These are phyloP conservation scores for Grosmannia penicillata DNA, from an alignment of 2,329 filamentous ascomycete genomes.

Conservation along the genomic window DNA sequence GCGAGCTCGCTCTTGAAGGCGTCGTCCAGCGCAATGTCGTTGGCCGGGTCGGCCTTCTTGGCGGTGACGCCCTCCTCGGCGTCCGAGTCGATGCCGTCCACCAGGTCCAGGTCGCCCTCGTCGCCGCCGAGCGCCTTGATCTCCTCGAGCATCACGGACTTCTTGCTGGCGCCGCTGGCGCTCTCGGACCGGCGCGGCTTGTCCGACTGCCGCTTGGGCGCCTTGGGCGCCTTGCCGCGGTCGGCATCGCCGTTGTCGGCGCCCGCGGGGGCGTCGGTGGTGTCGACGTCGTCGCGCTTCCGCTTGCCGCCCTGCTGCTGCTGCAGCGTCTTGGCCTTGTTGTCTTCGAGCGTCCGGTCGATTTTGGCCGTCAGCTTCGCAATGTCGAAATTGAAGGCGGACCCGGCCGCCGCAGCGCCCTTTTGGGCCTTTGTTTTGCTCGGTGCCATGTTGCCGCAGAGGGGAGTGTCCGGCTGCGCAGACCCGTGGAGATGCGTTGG, in stretches of 20 bases:
- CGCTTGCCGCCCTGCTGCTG: conserved; percentile 11
- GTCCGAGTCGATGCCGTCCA: conserved; percentile 38
- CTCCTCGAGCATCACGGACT: conserved; percentile 36
- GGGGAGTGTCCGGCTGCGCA: background rate
- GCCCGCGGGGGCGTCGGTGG: background rate
- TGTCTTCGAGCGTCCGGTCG: conserved; percentile 32
- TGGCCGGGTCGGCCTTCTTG: conserved; percentile 12
- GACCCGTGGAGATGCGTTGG: background rate
- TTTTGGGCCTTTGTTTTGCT: conserved; percentile 19
- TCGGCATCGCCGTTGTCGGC: conserved; percentile 4
- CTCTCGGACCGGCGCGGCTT: background rate
- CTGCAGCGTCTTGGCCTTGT: conserved; percentile 18
- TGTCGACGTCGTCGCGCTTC: conserved; percentile 9
- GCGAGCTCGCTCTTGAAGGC: conserved; percentile 32
- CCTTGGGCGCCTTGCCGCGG: background rate
- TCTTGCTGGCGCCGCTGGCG: conserved; percentile 11
- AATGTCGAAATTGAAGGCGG: conserved; percentile 32
- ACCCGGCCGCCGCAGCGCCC: conserved; percentile 12
- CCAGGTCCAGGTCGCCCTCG: conserved; percentile 47
- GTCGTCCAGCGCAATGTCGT: conserved; percentile 14
- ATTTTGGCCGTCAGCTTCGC: conserved; percentile 40
- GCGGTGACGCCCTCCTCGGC: conserved; percentile 25
- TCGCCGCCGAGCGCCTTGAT: conserved; percentile 52
- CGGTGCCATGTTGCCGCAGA: background rate
- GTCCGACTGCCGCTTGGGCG: background rate